These are phyloP conservation scores for Mycena capillaripes DNA, from an alignment of 768 basidiomycete genomes.

Conservation along the genomic window DNA sequence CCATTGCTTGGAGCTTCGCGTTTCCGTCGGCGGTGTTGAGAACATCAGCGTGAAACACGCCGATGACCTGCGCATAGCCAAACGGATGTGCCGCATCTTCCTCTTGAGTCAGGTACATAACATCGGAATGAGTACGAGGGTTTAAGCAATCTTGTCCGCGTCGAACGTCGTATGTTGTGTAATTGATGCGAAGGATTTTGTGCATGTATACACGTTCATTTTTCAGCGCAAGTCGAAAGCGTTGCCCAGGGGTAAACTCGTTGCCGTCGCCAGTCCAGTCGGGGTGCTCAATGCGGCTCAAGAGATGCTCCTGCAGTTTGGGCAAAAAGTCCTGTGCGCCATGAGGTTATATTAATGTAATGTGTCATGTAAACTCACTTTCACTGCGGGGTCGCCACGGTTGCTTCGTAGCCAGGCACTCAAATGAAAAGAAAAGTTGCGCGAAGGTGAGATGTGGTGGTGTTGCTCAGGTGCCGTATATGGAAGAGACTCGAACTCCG, in stretches of 20 bases:
- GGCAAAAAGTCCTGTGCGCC: slow-evolving; percentile 36
- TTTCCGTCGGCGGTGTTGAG: neutral
- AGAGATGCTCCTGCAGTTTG: slow-evolving; percentile 36
- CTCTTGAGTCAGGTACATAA: slow-evolving; percentile 40
- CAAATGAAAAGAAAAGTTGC: slow-evolving; percentile 24
- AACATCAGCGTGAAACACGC: neutral
- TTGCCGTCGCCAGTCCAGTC: slow-evolving; percentile 29
- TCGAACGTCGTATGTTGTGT: slow-evolving; percentile 41
- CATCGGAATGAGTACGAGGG: slow-evolving; percentile 41
- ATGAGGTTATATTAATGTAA: neutral
- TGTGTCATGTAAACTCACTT: neutral
- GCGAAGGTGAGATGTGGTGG: slow-evolving; percentile 28
- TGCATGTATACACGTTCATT: slow-evolving; percentile 42
- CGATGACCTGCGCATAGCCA: slow-evolving; percentile 39
- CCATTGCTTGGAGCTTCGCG: neutral
- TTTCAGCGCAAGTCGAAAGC: neutral
- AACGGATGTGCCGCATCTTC: slow-evolving; percentile 34
- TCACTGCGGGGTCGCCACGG: neutral
- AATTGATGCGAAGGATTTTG: slow-evolving; percentile 47
- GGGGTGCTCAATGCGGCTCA: slow-evolving; percentile 7
- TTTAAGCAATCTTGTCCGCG: slow-evolving; percentile 50
- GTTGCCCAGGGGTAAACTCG: slow-evolving; percentile 11
- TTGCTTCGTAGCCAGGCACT: slow-evolving; percentile 9
- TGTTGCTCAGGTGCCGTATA: slow-evolving; percentile 28
- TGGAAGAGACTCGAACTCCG: slow-evolving; percentile 21